phyloP scores from a whole-genome alignment of 768 basidiomycete genomes.

The Cubamyces sp. region DNA sequence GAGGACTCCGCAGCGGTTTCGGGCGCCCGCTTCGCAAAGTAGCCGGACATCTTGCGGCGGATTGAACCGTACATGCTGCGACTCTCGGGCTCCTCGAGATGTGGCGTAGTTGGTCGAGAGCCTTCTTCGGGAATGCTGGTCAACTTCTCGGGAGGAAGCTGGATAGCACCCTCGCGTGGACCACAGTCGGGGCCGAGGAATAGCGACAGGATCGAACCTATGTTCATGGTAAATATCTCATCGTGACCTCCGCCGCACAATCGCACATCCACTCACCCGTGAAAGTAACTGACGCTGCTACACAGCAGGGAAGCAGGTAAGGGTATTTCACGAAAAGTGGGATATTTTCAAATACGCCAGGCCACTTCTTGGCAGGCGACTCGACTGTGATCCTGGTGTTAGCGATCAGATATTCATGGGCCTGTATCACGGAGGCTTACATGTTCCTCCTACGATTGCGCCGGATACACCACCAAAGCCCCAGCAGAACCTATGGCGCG shows the following conservation, averaged over 20 bases:
- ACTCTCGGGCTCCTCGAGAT: constrained; percentile 44
- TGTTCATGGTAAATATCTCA: not conserved
- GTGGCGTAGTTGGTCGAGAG: constrained; percentile 47
- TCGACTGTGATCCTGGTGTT: constrained; percentile 55
- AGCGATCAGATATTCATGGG: not conserved
- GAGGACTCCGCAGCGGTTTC: constrained; percentile 38
- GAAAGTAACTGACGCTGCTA: constrained; percentile 79
- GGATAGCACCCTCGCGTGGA: constrained; percentile 83
- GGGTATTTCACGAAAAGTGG: constrained; percentile 80
- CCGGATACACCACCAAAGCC: constrained; percentile 94
- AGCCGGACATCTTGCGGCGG: constrained; percentile 57
- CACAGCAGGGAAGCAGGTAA: constrained; percentile 84
- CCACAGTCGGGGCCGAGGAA: constrained; percentile 94
- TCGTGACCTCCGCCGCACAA: not conserved
- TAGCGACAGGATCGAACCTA: constrained; percentile 84
- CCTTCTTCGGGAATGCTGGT: constrained; percentile 73
- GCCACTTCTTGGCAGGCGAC: constrained; percentile 87
- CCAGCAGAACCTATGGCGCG: constrained; percentile 78
- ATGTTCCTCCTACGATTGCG: constrained; percentile 81
- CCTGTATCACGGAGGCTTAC: constrained; percentile 47
- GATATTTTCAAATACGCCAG: constrained; percentile 65
- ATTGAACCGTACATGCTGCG: constrained; percentile 39
- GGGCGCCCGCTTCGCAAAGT: constrained; percentile 57
- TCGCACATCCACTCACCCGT: constrained; percentile 48
- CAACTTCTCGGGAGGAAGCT: constrained; percentile 78